phyloP scores from a whole-genome alignment of 2,329 filamentous ascomycete species.

The Aspergillus hiratsukae region DNA sequence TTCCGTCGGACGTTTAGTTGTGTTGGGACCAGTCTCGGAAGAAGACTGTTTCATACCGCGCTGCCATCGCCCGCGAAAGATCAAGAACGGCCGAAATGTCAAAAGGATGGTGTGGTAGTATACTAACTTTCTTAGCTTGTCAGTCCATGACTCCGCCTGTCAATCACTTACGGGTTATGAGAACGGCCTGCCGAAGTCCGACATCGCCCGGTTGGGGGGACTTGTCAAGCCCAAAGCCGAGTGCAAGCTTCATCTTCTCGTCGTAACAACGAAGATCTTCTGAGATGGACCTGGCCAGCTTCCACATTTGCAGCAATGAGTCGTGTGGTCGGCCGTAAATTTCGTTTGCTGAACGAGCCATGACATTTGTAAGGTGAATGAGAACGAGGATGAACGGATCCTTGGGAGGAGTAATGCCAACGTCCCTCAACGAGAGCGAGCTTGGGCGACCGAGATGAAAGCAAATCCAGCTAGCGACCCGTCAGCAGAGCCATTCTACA shows the following conservation, averaged over 20 bases:
- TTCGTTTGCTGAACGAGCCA: conserved; percentile 38
- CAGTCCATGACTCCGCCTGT: neutral
- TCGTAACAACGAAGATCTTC: conserved; percentile 29
- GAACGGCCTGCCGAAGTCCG: conserved; percentile 40
- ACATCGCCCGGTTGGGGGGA: conserved; percentile 34
- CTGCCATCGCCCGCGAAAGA: conserved; percentile 41
- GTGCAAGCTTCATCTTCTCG: conserved; percentile 20
- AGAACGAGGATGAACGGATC: conserved; percentile 38
- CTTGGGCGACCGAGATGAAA: conserved; percentile 42
- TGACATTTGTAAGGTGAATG: conserved; percentile 35
- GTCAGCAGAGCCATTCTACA: neutral
- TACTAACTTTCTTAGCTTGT: conserved; percentile 25
- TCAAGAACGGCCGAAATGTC: conserved; percentile 44
- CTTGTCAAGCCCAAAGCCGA: conserved; percentile 35
- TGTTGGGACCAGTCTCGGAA: conserved; percentile 1
- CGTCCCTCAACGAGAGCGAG: conserved; percentile 36
- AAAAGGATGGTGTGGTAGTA: conserved; percentile 43
- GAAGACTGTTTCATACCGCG: conserved; percentile 24
- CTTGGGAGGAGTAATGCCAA: conserved; percentile 35
- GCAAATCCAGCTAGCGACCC: conserved; percentile 38
- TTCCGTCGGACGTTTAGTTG: conserved; percentile 18
- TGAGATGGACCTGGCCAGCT: conserved; percentile 28
- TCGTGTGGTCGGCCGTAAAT: conserved; percentile 42
- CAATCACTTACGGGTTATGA: conserved; percentile 34
- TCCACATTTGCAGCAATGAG: conserved; percentile 36